phyloP scores from a whole-genome alignment of 2,329 filamentous ascomycete genomes.

The Claviceps africana region DNA sequence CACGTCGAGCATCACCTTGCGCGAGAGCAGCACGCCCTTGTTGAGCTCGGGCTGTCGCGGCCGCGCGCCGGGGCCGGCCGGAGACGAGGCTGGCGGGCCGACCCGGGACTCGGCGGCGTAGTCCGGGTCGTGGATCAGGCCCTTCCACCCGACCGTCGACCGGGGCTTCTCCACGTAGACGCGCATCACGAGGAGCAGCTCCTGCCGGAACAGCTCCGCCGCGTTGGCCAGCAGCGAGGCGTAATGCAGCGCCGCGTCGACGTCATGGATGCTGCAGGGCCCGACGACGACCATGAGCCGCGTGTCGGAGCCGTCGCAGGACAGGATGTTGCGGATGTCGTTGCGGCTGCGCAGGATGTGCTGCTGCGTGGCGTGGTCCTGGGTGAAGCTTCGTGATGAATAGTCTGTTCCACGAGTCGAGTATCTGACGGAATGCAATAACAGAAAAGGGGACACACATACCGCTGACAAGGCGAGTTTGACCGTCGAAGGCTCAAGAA shows the following conservation, averaged over 20 bases:
- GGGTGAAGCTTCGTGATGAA: too few species aligned
- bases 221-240: constrained; percentile 68
- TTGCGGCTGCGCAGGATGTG: not conserved
- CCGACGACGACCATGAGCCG: constrained; percentile 66
- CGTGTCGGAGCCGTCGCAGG: constrained; percentile 13
- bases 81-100: too few species aligned
- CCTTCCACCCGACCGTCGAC: constrained; percentile 98
- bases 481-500: not conserved
- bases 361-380: not conserved
- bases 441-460: not conserved
- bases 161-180: constrained; percentile 97
- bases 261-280: constrained; percentile 95
- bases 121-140: constrained; percentile 94
- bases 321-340: not conserved
- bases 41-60: constrained; percentile 98
- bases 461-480: not conserved
- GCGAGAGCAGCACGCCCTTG: constrained; percentile 76
- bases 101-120: constrained; percentile 66
- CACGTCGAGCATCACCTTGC: constrained; percentile 86
- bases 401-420: too few species aligned
- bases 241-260: constrained; percentile 80
- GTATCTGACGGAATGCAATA: too few species aligned
- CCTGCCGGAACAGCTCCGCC: constrained; percentile 77
- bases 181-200: constrained; percentile 92
- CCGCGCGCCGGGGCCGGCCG: too few species aligned